These are phyloP conservation scores for Colletotrichum aenigma DNA, from an alignment of 2,329 filamentous ascomycete genomes.

Conservation along the genomic window DNA sequence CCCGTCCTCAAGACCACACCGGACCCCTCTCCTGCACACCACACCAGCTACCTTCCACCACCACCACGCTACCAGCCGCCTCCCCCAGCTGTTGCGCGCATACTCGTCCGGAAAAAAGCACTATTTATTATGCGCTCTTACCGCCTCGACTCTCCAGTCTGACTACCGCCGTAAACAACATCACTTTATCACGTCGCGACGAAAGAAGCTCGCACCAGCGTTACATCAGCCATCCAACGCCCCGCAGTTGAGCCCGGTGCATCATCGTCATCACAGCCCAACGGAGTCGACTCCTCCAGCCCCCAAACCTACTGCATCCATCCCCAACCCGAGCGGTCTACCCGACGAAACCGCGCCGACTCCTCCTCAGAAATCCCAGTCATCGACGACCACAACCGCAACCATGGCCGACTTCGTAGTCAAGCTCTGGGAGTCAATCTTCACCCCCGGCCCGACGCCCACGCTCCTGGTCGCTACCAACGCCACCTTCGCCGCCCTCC, in stretches of 20 bases:
- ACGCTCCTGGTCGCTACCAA: conserved; percentile 91
- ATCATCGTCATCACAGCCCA: neutral
- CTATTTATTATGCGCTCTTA: conserved; percentile 18
- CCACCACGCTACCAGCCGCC: neutral
- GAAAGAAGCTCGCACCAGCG: neutral
- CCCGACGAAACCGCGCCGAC: neutral
- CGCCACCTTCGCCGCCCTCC: conserved; percentile 83
- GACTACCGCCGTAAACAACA: neutral
- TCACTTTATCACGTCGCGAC: neutral
- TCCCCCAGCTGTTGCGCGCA: neutral
- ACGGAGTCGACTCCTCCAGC: neutral
- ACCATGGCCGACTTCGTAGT: conserved; percentile 67
- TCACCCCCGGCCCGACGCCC: conserved; percentile 88
- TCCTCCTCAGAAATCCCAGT: neutral
- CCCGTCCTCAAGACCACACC: neutral
- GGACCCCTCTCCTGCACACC: conserved; percentile 16
- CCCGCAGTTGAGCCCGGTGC: neutral
- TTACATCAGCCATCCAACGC: neutral
- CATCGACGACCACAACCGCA: neutral
- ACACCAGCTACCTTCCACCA: neutral
- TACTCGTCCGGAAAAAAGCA: neutral
- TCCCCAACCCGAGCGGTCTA: neutral
- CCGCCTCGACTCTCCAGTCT: conserved; percentile 2
- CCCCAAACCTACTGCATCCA: neutral
- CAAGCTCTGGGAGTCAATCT: conserved; percentile 89